Percentiles rank a stretch among this genome's conserved stretches.
phyloP scores from a whole-genome alignment of 768 basidiomycete genomes.

The Tremella mesenterica region DNA sequence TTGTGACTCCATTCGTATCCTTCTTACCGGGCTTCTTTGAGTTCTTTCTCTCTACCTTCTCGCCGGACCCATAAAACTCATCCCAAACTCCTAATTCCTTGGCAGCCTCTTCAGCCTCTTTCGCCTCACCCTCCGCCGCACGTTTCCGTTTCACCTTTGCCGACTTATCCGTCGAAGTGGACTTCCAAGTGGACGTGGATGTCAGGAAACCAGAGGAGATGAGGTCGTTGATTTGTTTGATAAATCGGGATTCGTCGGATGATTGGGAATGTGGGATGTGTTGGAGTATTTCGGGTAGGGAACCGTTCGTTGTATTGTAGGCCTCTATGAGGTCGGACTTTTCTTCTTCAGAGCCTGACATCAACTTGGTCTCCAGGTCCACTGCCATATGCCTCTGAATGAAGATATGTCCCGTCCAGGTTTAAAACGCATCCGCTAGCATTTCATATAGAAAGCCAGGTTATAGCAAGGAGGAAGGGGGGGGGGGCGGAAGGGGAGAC shows the following conservation, averaged over 20 bases:
- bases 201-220: slow-evolving; percentile 57
- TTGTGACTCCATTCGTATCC: background rate
- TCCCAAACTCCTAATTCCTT: slow-evolving; percentile 90
- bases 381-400: background rate
- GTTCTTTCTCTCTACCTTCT: slow-evolving; percentile 65
- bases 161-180: slow-evolving; percentile 68
- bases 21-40: slow-evolving; percentile 20
- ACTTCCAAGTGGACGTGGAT: slow-evolving; percentile 54
- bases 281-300: slow-evolving; percentile 70
- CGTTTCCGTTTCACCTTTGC: slow-evolving; percentile 64
- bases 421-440: slow-evolving; percentile 1
- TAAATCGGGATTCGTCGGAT: slow-evolving; percentile 78
- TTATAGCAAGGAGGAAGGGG: slow-evolving; percentile 5
- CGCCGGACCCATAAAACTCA: slow-evolving; percentile 54
- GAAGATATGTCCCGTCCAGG: too few species aligned
- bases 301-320: slow-evolving; percentile 64
- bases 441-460: background rate
- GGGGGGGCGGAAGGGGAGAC: background rate
- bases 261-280: slow-evolving; percentile 75
- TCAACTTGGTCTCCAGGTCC: slow-evolving; percentile 3
- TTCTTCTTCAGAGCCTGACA: slow-evolving; percentile 75
- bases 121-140: slow-evolving; percentile 66
- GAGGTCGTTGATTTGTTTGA: slow-evolving; percentile 58
- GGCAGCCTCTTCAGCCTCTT: slow-evolving; percentile 70
- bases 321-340: slow-evolving; percentile 65